Evolutionary conservation across 108 stramenopile genomes (phyloP), one percentile per base, ranked within the genome.

Genomic region (Thalassiosira profunda): DNA sequence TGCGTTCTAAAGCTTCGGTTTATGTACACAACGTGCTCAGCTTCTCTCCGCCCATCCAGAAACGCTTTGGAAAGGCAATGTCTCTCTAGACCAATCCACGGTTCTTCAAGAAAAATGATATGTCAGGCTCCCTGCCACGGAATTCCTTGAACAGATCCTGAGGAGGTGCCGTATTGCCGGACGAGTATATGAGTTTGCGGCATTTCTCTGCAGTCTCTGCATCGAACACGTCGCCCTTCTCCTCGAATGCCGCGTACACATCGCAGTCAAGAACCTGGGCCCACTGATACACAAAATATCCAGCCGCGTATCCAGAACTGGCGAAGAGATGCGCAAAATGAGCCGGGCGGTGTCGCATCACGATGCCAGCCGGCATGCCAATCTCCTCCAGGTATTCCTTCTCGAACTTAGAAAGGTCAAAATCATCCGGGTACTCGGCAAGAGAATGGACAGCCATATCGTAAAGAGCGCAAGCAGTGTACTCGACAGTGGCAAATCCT

Each of bases 291-390:
- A 74, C 83, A 46, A 89, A 92, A 42, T 92, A 89, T 7, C 91
- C 88, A 1, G 86, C 74, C 0, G 91, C 91, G 57, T 92, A 92
- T 0, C 49, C 46, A 26, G 48, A 51, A 36, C 73, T 82, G 8
- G 82, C 75, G 59, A 92, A 92, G 18, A 89, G 53, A 24, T 92
- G 91, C 28, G 51, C 20, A 51, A 92, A 89, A 48, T 89, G 91
- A 23, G 87, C 72, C 11, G 86, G 91, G 28, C 87, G 79, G 57
- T 89, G 91, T 7, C 88, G 79, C 90, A 92, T 89, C 5, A 89
- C 84, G 33, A 92, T 86, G 4, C 86, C 91, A 36, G 84, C 77
- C 10, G 87, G 87, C 87, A 92, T 92, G n/a, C 87, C 91, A 15
- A 86, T 51, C 14, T 85, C 55, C 47, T 74, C 84, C 37, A 92